phyloP scores from a whole-genome alignment of 495 filamentous ascomycete genomes.

The Gamarada debralockiae region DNA sequence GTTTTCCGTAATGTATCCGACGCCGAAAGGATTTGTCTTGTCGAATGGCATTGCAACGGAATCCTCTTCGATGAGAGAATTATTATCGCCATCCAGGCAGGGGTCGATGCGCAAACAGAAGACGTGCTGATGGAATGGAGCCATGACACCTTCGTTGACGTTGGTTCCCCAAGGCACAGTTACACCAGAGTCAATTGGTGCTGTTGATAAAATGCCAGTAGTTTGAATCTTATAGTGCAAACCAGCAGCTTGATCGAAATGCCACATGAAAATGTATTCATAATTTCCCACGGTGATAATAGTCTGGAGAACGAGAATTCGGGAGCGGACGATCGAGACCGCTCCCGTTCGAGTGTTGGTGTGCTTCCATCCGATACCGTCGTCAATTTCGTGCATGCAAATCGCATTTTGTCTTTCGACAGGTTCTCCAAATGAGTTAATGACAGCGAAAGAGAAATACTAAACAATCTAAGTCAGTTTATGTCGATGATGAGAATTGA shows the following conservation, averaged over 20 bases:
- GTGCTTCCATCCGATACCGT: constrained; percentile 77
- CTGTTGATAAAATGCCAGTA: constrained; percentile 63
- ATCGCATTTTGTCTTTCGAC: constrained; percentile 63
- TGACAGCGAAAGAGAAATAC: too few relatives aligned
- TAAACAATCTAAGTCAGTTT: too few relatives aligned
- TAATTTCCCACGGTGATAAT: constrained; percentile 67
- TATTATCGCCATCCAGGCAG: constrained; percentile 57
- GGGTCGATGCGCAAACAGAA: constrained; percentile 68
- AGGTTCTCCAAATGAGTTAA: too few relatives aligned
- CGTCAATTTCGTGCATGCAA: constrained; percentile 57
- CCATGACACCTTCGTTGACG: constrained; percentile 49
- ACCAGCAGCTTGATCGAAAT: constrained; percentile 80
- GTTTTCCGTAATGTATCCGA: constrained; percentile 16
- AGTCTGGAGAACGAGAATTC: constrained; percentile 70
- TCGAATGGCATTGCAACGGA: constrained; percentile 17
- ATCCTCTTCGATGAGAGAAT: constrained; percentile 54
- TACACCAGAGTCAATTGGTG: constrained; percentile 66
- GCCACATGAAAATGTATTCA: constrained; percentile 63
- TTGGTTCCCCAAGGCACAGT: constrained; percentile 65
- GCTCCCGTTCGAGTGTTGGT: constrained; percentile 74
- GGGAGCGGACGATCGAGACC: constrained; percentile 60
- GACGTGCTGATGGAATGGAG: constrained; percentile 65
- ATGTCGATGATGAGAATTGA: too few relatives aligned
- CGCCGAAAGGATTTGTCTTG: constrained; percentile 13
- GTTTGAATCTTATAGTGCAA: constrained; percentile 35